phyloP scores from a whole-genome alignment of 2,329 filamentous ascomycete species.

The Aspergillus jensenii region DNA sequence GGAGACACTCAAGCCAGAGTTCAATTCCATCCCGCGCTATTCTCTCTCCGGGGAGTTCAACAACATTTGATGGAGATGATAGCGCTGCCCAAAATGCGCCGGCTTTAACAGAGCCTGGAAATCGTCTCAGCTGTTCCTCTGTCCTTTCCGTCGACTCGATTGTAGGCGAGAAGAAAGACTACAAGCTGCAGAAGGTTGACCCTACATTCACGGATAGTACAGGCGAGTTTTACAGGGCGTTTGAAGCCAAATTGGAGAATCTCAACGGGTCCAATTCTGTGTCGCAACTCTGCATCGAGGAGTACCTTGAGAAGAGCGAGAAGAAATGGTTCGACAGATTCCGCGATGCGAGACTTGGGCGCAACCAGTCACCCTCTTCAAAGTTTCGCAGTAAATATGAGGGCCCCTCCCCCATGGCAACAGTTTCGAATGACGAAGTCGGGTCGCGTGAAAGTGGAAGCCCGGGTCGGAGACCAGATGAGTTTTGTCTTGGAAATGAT shows the following conservation, averaged over 20 bases:
- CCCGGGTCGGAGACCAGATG: constrained; percentile 45
- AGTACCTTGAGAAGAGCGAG: constrained; percentile 64
- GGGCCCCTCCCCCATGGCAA: constrained; percentile 37
- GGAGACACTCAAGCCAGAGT: constrained; percentile 29
- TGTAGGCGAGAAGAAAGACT: constrained; percentile 61
- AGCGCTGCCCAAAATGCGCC: constrained; percentile 29
- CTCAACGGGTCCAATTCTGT: constrained; percentile 60
- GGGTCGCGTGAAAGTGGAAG: constrained; percentile 35
- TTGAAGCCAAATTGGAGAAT: constrained; percentile 57
- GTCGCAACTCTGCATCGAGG: constrained; percentile 62
- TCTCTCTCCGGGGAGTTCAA: constrained; percentile 28
- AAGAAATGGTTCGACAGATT: constrained; percentile 66
- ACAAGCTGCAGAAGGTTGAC: constrained; percentile 64
- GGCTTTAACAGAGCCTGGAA: constrained; percentile 27
- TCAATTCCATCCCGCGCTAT: constrained; percentile 20
- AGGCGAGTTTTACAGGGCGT: constrained; percentile 60
- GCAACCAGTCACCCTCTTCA: constrained; percentile 43
- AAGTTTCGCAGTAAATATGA: constrained; percentile 33
- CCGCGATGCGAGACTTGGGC: constrained; percentile 59
- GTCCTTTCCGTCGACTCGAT: constrained; percentile 57
- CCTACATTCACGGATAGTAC: constrained; percentile 67
- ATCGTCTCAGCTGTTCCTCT: constrained; percentile 43
- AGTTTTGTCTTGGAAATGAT: constrained; percentile 57
- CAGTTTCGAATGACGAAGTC: constrained; percentile 42
- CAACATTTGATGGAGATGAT: constrained; percentile 35